Base-by-base conservation (phyloP, 768 basidiomycete genomes). In the Galerina marginata region DNA sequence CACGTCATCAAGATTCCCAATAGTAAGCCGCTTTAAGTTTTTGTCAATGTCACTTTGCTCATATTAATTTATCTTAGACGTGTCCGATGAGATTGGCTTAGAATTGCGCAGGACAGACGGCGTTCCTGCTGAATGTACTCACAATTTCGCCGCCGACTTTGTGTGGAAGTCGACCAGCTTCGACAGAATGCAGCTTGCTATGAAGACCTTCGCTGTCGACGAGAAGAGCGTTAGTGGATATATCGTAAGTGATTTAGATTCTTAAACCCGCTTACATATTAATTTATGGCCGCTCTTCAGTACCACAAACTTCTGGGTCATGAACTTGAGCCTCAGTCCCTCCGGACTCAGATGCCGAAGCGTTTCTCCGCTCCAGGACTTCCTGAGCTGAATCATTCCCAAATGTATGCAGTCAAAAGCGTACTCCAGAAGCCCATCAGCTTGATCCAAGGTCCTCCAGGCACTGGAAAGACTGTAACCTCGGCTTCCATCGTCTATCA, bases 81-180 rank as follows among this genome's bases (percentile, higher is more conserved):
- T 99, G 15, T 98, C 96, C 12, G 97, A 99, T 72, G 97, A 99
- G 77, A 95, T 99, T 74, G 96, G 90, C 2, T 79, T 99, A 65
- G 97, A 99, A 73, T 80, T 99, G 25, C 83, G 95, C 58, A 82
- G 91, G 48, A 88, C 92, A 1, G 96, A 99, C 65, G 94, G 94
- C 14, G 95, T 96, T 6, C 97, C 97, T 5, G 87, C 90, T 15
- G 96, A 99, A 36, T 87, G 94, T 75, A 95, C 94, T 0, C 94
- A 96, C 71, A 93, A 93, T 67, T 99, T 97, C 69, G 89, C 93
- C 0, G 97, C 91, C n/a, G 97, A 99, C 74, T 99, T 99, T 69
- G 96, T 99, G 4, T 99, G 97, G 97, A 99, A 99, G 76, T 96
- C 95, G 4, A 99, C 97, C 1, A 99, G 96, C 74, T 99, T 99